These are phyloP conservation scores for Zychaea mexicana DNA, from an alignment of 371 early-diverging fungal species.

Conservation along the genomic window DNA sequence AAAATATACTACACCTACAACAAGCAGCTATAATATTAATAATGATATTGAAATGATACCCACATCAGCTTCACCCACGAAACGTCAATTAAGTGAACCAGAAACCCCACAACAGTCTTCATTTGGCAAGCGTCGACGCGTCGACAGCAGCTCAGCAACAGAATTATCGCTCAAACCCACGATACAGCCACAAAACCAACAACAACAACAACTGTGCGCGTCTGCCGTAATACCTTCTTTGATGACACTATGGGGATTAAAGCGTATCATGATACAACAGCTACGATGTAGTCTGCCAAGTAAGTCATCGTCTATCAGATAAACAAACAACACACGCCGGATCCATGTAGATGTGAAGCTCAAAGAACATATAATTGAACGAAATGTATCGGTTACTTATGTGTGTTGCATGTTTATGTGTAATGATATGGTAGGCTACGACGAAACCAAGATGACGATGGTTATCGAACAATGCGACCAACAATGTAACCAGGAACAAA, in stretches of 20 bases:
- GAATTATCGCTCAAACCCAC: background rate
- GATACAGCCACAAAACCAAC: too few relatives aligned
- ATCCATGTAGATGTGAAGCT: too few relatives aligned
- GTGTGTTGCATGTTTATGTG: too few relatives aligned
- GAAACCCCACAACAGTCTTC: background rate
- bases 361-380: too few relatives aligned
- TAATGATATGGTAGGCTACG: background rate
- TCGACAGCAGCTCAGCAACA: background rate
- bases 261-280: background rate
- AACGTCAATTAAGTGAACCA: background rate
- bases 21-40: background rate
- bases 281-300: background rate
- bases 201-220: background rate
- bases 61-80: background rate
- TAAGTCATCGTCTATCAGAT: background rate
- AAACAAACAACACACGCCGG: too few relatives aligned
- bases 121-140: background rate
- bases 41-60: too few relatives aligned
- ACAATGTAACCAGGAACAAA: background rate
- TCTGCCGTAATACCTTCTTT: background rate
- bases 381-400: background rate
- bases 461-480: background rate
- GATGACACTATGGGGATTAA: constrained; percentile 2
- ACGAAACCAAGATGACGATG: background rate
- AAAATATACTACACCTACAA: background rate